phyloP scores from a whole-genome alignment of 2,329 filamentous ascomycete species.

The Pseudogymnoascus sp. region DNA sequence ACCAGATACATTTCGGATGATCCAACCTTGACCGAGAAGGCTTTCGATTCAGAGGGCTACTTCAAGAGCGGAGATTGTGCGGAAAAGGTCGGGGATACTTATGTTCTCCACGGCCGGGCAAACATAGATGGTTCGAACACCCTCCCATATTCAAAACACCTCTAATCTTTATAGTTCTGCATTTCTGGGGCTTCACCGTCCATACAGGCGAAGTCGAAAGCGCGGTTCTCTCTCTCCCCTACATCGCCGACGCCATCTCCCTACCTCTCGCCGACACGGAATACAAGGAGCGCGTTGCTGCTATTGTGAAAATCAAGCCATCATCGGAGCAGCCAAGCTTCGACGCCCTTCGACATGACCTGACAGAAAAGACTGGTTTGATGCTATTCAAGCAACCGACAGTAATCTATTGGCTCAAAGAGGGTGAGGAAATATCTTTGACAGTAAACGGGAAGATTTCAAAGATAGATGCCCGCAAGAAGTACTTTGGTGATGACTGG shows the following conservation, averaged over 20 bases:
- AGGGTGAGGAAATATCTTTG: conserved; percentile 19
- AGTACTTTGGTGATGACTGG: conserved; percentile 21
- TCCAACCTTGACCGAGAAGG: conserved; percentile 18
- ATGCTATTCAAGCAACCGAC: conserved; percentile 21
- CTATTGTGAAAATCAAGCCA: conserved; percentile 19
- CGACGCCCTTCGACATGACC: conserved; percentile 17
- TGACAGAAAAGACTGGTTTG: conserved; percentile 18
- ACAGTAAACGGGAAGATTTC: conserved; percentile 22
- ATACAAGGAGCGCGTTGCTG: conserved; percentile 20
- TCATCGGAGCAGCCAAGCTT: conserved; percentile 14
- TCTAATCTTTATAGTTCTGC: conserved; percentile 19
- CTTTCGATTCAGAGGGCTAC: conserved; percentile 22
- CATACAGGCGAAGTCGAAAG: conserved; percentile 21
- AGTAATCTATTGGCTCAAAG: conserved; percentile 21
- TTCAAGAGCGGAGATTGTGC: conserved; percentile 24
- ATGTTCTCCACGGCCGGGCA: conserved; percentile 20
- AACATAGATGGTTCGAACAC: conserved; percentile 20
- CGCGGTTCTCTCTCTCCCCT: conserved; percentile 19
- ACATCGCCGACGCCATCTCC: conserved; percentile 17
- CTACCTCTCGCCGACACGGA: conserved; percentile 19
- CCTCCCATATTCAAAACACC: conserved; percentile 8
- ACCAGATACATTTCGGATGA: conserved; percentile 20
- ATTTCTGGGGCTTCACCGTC: conserved; percentile 24
- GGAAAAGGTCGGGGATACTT: conserved; percentile 19
- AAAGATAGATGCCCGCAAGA: conserved; percentile 18